Evolutionary conservation across 2,329 filamentous ascomycete species (phyloP), one percentile per base, ranked within the genome.

Genomic region (Penicillium oxalicum): DNA sequence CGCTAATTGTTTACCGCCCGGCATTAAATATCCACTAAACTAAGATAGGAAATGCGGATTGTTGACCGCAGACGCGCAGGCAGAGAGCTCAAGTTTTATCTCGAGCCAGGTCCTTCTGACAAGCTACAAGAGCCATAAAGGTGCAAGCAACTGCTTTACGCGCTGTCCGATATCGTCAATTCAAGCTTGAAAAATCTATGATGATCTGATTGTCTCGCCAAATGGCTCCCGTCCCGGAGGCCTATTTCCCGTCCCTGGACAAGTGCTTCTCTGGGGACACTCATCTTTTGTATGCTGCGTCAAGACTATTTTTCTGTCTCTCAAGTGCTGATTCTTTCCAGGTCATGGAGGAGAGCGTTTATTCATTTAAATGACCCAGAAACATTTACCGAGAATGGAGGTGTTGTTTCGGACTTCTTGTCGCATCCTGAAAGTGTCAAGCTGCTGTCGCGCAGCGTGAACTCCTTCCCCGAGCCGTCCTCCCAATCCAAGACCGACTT

Each of bases 171-270:
- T 47, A 37, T 40, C 37, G 18, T 42, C 45, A 42, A 28, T 44
- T 47, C 44, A 52, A 47, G 56, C 51, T 40, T 48, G 45, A 51
- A 33, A 49, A 46, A 49, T 27, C 49, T 66, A 68, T 63, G 61
- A 73, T 72, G 70, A 69, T 70, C 67, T 71, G 68, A 60, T 57
- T 64, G 65, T 58, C 57, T 53, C 53, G 59, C 63, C 64, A 66
- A 58, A 90, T 89, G 86, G 85, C 83, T 75, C 78, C 83, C 71
- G 74, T 81, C 65, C 78, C 81, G 64, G 84, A 86, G 73, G 77
- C 80, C 68, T 93, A 91, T 74, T 87, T 94, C 64, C 88, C 91
- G 65, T 82, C 89, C 65, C 78, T 96, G 70, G 86, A 89, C 71
- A 83, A 87, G 67, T 94, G 88, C 73, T 79, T 97, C 63, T 84